Evolutionary conservation across 2,329 filamentous ascomycete genomes (phyloP), one percentile per base, ranked within the genome.

Genomic region (Knufia petricola): DNA sequence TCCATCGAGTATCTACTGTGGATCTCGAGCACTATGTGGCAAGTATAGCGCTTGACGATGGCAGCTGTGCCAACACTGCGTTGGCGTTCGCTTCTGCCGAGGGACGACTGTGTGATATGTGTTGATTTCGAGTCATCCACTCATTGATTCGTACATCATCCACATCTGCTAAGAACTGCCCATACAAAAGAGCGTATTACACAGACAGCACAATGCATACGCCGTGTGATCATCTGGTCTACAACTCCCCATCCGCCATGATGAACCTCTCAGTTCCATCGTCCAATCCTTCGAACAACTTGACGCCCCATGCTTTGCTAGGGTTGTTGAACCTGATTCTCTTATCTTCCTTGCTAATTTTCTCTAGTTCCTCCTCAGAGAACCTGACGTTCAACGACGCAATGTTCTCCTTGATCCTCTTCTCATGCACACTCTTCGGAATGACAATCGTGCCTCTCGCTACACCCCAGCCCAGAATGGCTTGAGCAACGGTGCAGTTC

Each of bases 381-480:
- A 58, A 59, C 21, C 34, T 51, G 1, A 57, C 49, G n/a, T 58
- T 50, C 38, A 55, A 21, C 26, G 45, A 55, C 40, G 30, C 64
- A 4, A 70, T 61, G 51, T 77, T 76, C 58, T 75, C 68, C 15
- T 59, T 49, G 20, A 76, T 70, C 30, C 68, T 58, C 34, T 62
- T 54, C 44, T 65, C 63, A 50, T 71, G 68, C 3, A 64, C 64
- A 46, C 67, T 72, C 61, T 76, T 77, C 1, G 74, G 75, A 34
- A 77, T 76, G 3, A 76, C 70, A 34, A 65, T 61, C 2, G 69
- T 72, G 8, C 69, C 71, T 15, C 73, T 60, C 51, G 66, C 64
- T 4, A 73, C 59, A 0, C 69, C 71, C 74, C 74, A 77, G 1
- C 65, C 69, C 3, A 77, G 61, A 3, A 72, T 62, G 0, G 69